These are phyloP conservation scores for Epichloe uncinata DNA, from an alignment of 2,329 filamentous ascomycete genomes.

Conservation along the genomic window DNA sequence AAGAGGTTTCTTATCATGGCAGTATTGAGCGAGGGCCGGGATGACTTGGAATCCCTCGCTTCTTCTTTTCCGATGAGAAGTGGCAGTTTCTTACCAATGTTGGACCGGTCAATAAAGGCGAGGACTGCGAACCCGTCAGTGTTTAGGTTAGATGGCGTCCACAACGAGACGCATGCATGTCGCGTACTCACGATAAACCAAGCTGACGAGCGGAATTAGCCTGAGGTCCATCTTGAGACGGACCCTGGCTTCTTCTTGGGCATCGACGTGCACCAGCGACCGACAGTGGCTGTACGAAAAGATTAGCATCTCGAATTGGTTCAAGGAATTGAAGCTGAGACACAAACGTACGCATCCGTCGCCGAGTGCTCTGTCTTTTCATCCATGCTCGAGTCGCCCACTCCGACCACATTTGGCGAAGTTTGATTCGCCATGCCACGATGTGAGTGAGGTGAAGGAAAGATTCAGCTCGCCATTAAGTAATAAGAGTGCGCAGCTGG, in stretches of 20 bases:
- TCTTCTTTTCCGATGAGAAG: not conserved
- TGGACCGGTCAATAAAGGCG: constrained; percentile 50
- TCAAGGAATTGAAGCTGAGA: too few species aligned
- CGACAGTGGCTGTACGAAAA: too few species aligned
- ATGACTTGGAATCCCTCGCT: not conserved
- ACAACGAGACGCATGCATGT: not conserved
- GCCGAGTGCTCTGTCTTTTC: not conserved
- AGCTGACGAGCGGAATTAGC: constrained; percentile 48
- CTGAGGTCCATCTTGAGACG: constrained; percentile 50
- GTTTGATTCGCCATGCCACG: too few species aligned
- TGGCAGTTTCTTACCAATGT: constrained; percentile 37
- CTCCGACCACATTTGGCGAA: not conserved
- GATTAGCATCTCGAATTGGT: too few species aligned
- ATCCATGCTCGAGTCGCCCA: not conserved
- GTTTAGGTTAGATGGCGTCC: not conserved
- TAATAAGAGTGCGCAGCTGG: too few species aligned
- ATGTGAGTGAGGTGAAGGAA: not conserved
- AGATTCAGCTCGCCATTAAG: not conserved
- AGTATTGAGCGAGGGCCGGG: not conserved
- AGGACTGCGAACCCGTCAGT: constrained; percentile 7
- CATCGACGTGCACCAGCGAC: constrained; percentile 26
- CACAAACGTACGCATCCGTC: not conserved
- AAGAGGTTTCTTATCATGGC: not conserved
- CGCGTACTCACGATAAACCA: constrained; percentile 39
- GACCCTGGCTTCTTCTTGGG: constrained; percentile 40